Evolutionary conservation across 768 basidiomycete genomes (phyloP), one percentile per base, ranked within the genome.

Genomic region (Russula dissimulans): DNA sequence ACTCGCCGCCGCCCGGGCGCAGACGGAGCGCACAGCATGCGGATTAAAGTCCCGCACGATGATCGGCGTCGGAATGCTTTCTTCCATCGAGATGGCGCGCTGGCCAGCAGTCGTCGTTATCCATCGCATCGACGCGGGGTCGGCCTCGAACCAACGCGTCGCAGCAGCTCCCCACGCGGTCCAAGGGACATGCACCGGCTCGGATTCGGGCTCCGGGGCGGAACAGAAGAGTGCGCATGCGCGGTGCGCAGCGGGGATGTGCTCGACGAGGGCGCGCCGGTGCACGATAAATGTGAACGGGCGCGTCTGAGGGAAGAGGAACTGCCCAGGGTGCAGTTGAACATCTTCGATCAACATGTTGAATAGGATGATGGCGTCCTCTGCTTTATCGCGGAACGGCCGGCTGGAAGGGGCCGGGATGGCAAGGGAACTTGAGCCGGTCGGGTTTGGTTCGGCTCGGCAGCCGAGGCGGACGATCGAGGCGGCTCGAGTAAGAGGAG

Each of bases 101-200:
- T 72, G 70, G 10, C 71, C 71, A 26, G 68, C 69, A 4, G 69
- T 70, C 32, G 69, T 69, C 48, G 71, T 71, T 56, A 72, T 71
- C 71, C 71, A 72, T 10, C 67, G 67, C 44, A 64, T 65, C 12
- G 65, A 60, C 2, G 62, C 52, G 11, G 57, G 60, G 34, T 69
- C 67, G 48, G 59, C 60, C 17, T 65, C 59, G 48, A 70, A 70
- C 67, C 68, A 69, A 29, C 70, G 68, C 31, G 66, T 67, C 4
- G 43, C 50, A 0, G 56, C 22, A 31, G 65, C 59, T 12, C 70
- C 71, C 71, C 71, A 72, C 1, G 53, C 48, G 5, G 38, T 43
- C 70, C 70, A 72, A 0, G 61, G 49, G n/a, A 67, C 34, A 3
- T 26, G 43, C 22, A 29, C 57, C 0, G 49, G 29, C 26, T 26